Evolutionary conservation across 306 rosid genomes (phyloP).

Genomic region (Dryas drummondii): DNA sequence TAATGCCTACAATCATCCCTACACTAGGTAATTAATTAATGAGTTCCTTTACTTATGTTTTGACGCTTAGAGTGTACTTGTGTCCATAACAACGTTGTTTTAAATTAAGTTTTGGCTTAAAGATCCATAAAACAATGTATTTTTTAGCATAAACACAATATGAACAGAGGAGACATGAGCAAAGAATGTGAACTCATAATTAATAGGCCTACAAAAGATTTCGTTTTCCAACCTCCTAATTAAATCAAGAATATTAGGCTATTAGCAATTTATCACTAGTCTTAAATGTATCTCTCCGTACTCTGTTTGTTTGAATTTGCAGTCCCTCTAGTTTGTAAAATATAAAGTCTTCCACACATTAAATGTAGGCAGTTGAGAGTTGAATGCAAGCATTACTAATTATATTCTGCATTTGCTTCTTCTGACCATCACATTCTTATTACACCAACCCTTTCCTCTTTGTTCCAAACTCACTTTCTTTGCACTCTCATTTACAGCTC

Average conservation of each 20-base stretch:
- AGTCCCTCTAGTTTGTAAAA: constrained; percentile 15
- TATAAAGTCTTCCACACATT: constrained; percentile 19
- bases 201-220: not conserved
- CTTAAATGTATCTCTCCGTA: constrained; percentile 34
- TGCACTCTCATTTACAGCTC: constrained; percentile 16
- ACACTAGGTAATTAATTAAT: too few relatives aligned
- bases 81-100: too few relatives aligned
- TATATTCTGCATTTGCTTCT: constrained; percentile 2
- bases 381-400: constrained; percentile 31
- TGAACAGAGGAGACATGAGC: too few relatives aligned
- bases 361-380: constrained; percentile 65
- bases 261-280: not conserved
- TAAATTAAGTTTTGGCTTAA: too few relatives aligned
- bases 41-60: too few relatives aligned
- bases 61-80: too few relatives aligned
- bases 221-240: not conserved
- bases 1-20: too few relatives aligned
- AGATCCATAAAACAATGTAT: too few relatives aligned
- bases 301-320: not conserved
- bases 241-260: not conserved
- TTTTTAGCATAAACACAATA: too few relatives aligned
- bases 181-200: not conserved
- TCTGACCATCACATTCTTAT: constrained; percentile 29
- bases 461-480: constrained; percentile 1
- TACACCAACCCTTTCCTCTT: constrained; percentile 27